Percentiles rank a stretch among this genome's conserved stretches.
These are phyloP conservation scores for Daldinia sp. DNA, from an alignment of 2,329 filamentous ascomycete species.

Conservation along the genomic window DNA sequence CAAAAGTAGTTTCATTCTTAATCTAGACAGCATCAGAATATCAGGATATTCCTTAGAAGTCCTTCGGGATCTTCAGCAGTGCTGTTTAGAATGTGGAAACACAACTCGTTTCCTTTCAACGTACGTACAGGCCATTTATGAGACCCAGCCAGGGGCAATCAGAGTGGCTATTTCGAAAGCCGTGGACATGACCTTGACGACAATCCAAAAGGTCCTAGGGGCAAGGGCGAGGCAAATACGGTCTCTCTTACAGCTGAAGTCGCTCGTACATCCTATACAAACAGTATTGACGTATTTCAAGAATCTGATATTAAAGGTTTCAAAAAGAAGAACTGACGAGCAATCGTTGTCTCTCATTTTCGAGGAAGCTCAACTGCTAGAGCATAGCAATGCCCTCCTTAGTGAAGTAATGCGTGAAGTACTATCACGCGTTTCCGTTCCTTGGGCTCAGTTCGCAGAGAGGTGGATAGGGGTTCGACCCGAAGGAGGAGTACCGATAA, in stretches of 20 bases:
- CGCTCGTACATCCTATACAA: conserved; percentile 56
- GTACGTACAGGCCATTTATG: conserved; percentile 58
- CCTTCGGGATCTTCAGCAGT: conserved; percentile 56
- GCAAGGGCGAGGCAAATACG: conserved; percentile 51
- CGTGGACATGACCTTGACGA: conserved; percentile 57
- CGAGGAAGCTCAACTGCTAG: conserved; percentile 67
- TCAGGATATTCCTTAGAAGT: conserved; percentile 64
- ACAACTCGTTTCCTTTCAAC: conserved; percentile 55
- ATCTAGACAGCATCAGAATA: conserved; percentile 57
- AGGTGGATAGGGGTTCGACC: conserved; percentile 77
- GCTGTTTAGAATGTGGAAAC: conserved; percentile 59
- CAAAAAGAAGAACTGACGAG: conserved; percentile 61
- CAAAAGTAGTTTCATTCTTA: conserved; percentile 60
- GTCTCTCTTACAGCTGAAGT: conserved; percentile 63
- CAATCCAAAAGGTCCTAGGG: conserved; percentile 60
- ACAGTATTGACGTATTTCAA: conserved; percentile 62
- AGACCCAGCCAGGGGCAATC: conserved; percentile 54
- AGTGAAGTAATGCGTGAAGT: conserved; percentile 73
- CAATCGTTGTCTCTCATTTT: conserved; percentile 69
- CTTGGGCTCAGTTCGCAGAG: conserved; percentile 73
- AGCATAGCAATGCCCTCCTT: conserved; percentile 69
- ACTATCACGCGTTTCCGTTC: conserved; percentile 66
- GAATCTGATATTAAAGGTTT: conserved; percentile 58
- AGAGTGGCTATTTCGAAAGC: conserved; percentile 62
- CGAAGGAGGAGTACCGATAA: conserved; percentile 63